Evolutionary conservation across 2,329 filamentous ascomycete species (phyloP).

Genomic region (Aspergillus tamarii): DNA sequence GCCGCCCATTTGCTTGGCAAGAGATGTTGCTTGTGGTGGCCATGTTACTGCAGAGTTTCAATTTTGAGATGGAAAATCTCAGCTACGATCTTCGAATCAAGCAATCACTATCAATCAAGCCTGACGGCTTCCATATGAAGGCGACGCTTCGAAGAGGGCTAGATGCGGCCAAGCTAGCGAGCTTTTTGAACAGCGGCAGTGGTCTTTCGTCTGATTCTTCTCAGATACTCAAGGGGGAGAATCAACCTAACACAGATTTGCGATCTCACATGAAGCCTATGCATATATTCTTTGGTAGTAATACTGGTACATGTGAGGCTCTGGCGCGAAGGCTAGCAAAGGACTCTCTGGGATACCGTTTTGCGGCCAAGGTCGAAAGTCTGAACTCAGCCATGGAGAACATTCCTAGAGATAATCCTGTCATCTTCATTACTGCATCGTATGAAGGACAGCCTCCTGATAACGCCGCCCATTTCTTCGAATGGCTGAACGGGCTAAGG

Average conservation of each 20-base stretch:
- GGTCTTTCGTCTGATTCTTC: slow-evolving; percentile 13
- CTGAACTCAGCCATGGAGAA: slow-evolving; percentile 66
- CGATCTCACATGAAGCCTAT: slow-evolving; percentile 50
- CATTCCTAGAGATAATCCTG: slow-evolving; percentile 62
- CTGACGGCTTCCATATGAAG: slow-evolving; percentile 64
- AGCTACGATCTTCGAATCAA: slow-evolving; percentile 44
- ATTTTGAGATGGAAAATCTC: slow-evolving; percentile 65
- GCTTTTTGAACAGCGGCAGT: slow-evolving; percentile 31
- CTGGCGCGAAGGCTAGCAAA: slow-evolving; percentile 66
- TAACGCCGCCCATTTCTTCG: slow-evolving; percentile 69
- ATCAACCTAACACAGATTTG: slow-evolving; percentile 22
- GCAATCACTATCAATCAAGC: slow-evolving; percentile 45
- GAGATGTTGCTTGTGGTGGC: slow-evolving; percentile 66
- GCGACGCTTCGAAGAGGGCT: slow-evolving; percentile 58
- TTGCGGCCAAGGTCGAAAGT: slow-evolving; percentile 57
- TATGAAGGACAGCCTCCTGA: slow-evolving; percentile 77
- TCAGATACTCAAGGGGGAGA: slow-evolving; percentile 19
- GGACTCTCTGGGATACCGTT: slow-evolving; percentile 64
- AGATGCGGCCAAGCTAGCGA: slow-evolving; percentile 48
- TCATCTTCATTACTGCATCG: slow-evolving; percentile 69
- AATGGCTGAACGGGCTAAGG: slow-evolving; percentile 64
- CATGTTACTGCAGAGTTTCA: slow-evolving; percentile 71
- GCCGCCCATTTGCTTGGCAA: slow-evolving; percentile 74
- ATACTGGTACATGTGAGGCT: slow-evolving; percentile 74
- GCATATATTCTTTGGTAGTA: slow-evolving; percentile 73